Conservation (phyloP, 768 basidiomycete species). For the Psilocybe subaeruginosa region DNA sequence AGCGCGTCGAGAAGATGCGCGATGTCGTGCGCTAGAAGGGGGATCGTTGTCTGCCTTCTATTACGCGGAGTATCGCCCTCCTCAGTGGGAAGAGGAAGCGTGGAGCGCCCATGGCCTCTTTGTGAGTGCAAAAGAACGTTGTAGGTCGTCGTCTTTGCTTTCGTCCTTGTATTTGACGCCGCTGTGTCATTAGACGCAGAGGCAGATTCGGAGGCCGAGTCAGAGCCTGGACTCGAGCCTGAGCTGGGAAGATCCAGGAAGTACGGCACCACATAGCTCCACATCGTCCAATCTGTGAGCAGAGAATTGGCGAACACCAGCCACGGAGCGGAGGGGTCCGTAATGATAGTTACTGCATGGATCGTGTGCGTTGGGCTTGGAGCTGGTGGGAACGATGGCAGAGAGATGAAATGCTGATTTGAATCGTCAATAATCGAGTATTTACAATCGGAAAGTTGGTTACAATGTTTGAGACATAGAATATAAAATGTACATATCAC, state of each 20-base stretch:
- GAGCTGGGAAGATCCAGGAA: constrained; percentile 31
- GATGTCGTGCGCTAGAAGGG: constrained; percentile 49
- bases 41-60: constrained; percentile 38
- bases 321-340: constrained; percentile 47
- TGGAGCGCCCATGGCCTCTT: constrained; percentile 54
- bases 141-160: constrained; percentile 23
- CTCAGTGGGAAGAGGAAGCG: constrained; percentile 24
- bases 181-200: background rate
- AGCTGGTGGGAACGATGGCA: constrained; percentile 33
- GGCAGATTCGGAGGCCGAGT: background rate
- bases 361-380: constrained; percentile 32
- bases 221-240: too few relatives aligned
- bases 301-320: constrained; percentile 55
- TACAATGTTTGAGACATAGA: background rate
- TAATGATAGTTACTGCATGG: constrained; percentile 44
- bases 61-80: background rate
- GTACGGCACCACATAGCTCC: constrained; percentile 45
- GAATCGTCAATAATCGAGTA: background rate
- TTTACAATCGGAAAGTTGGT: background rate
- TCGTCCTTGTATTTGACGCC: too few relatives aligned
- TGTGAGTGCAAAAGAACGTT: constrained; percentile 56
- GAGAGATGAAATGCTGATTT: constrained; percentile 39
- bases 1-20: constrained; percentile 37
- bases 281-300: constrained; percentile 50
- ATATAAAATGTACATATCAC: background rate